A percentile compares a stretch with the other conserved stretches of the same genome.
Evolutionary conservation across 305 asterid genomes (phyloP).

Genomic region (Ajuga reptans): DNA sequence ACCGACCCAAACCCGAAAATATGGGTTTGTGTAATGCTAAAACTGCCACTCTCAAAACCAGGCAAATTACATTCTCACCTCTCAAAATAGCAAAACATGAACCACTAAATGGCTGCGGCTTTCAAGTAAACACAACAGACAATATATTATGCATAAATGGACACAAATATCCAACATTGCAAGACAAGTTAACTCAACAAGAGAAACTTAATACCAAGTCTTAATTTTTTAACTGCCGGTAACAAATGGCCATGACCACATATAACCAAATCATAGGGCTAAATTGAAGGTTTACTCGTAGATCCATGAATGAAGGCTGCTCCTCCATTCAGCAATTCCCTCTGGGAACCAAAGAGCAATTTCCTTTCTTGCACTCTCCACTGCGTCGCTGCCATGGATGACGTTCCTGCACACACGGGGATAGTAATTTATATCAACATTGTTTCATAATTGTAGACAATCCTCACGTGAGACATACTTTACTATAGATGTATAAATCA

Average conservation of each 20-base stretch:
- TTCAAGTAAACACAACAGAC: too few relatives aligned
- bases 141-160: not conserved
- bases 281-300: slow-evolving; percentile 35
- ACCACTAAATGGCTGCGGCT: too few relatives aligned
- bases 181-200: not conserved
- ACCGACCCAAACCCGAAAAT: too few relatives aligned
- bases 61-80: too few relatives aligned
- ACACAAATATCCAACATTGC: not conserved
- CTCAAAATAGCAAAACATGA: too few relatives aligned
- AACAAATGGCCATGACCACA: not conserved
- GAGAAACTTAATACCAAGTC: slow-evolving; percentile 10
- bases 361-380: slow-evolving; percentile 81
- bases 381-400: slow-evolving; percentile 83
- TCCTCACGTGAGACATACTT: too few relatives aligned
- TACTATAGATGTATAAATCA: too few relatives aligned
- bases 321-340: slow-evolving; percentile 72
- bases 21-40: too few relatives aligned
- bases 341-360: slow-evolving; percentile 92
- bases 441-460: too few relatives aligned
- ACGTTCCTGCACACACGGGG: slow-evolving; percentile 50
- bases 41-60: too few relatives aligned
- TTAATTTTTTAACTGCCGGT: not conserved
- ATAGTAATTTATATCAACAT: not conserved
- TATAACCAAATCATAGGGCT: not conserved
- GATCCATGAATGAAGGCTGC: slow-evolving; percentile 77